phyloP scores from a whole-genome alignment of 495 filamentous ascomycete species.

The Parachaetomium inaequale region DNA sequence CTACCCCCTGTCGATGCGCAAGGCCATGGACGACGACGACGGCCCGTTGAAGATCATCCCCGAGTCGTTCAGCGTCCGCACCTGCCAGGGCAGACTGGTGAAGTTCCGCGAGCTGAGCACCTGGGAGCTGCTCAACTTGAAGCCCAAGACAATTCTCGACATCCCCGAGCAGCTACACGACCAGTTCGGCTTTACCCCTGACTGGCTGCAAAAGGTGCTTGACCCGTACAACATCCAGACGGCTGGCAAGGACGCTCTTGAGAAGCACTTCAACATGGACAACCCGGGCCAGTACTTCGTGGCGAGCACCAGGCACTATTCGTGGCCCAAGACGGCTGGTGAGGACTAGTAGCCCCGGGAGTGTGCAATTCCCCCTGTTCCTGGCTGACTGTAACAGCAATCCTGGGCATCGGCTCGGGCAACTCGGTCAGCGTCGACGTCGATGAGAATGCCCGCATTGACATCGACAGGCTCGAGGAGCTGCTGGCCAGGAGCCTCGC shows the following conservation, averaged over 20 bases:
- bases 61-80: constrained; percentile 35
- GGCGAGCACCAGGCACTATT: constrained; percentile 43
- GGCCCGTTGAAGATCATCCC: constrained; percentile 32
- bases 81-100: constrained; percentile 34
- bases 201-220: constrained; percentile 34
- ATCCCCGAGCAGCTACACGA: constrained; percentile 37
- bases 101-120: constrained; percentile 35
- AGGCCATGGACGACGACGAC: constrained; percentile 37
- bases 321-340: constrained; percentile 48
- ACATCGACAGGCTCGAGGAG: constrained; percentile 32
- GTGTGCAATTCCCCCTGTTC: constrained; percentile 20
- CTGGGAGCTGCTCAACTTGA: constrained; percentile 52
- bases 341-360: constrained; percentile 2
- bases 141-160: constrained; percentile 37
- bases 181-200: constrained; percentile 37
- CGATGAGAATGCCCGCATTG: constrained; percentile 39
- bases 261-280: constrained; percentile 33
- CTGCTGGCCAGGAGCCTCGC: constrained; percentile 32
- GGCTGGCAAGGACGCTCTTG: constrained; percentile 35
- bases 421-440: constrained; percentile 38
- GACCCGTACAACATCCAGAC: constrained; percentile 43
- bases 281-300: constrained; percentile 37
- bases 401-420: constrained; percentile 44
- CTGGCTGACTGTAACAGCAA: constrained; percentile 27
- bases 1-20: constrained; percentile 42